Evolutionary conservation across 306 rosid genomes (phyloP).

Genomic region (Gillenia trifoliata): DNA sequence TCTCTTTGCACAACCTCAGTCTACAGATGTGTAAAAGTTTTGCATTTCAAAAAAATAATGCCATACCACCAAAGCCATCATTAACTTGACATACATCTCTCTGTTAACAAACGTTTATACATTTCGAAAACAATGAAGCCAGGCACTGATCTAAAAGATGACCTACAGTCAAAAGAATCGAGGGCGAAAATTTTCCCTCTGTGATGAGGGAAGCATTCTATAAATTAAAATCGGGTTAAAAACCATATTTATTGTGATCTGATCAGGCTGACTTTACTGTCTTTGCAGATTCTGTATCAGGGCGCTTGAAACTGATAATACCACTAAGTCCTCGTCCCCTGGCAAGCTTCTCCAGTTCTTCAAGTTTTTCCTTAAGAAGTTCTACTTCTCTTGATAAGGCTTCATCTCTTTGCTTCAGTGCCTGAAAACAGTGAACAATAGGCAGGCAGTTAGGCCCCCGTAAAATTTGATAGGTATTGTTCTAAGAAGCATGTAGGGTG

Average conservation of each 20-base stretch:
- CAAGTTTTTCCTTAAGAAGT: slow-evolving; percentile 49
- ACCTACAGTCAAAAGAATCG: slow-evolving; percentile 28
- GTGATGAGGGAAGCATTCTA: slow-evolving; percentile 12
- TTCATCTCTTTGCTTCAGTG: slow-evolving; percentile 57
- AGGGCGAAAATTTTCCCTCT: neutral
- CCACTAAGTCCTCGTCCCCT: slow-evolving; percentile 71
- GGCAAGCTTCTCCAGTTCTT: slow-evolving; percentile 69
- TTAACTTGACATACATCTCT: neutral
- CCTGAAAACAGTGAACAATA: slow-evolving; percentile 40
- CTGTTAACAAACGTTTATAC: neutral
- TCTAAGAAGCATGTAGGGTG: slow-evolving; percentile 2
- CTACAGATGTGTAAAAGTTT: neutral
- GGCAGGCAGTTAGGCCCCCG: neutral
- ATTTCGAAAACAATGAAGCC: slow-evolving; percentile 12
- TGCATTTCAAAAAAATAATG: neutral
- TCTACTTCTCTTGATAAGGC: slow-evolving; percentile 55
- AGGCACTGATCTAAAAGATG: neutral
- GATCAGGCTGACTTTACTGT: slow-evolving; percentile 55
- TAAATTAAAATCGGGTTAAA: slow-evolving; percentile 15
- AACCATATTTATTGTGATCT: slow-evolving; percentile 16
- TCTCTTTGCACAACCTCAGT: neutral
- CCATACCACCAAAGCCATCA: neutral
- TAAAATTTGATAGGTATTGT: slow-evolving; percentile 6
- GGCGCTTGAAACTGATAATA: slow-evolving; percentile 46
- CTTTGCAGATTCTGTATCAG: slow-evolving; percentile 36